Base-by-base conservation (phyloP, 495 filamentous ascomycete species). In the Lasiosphaeria ovina region DNA sequence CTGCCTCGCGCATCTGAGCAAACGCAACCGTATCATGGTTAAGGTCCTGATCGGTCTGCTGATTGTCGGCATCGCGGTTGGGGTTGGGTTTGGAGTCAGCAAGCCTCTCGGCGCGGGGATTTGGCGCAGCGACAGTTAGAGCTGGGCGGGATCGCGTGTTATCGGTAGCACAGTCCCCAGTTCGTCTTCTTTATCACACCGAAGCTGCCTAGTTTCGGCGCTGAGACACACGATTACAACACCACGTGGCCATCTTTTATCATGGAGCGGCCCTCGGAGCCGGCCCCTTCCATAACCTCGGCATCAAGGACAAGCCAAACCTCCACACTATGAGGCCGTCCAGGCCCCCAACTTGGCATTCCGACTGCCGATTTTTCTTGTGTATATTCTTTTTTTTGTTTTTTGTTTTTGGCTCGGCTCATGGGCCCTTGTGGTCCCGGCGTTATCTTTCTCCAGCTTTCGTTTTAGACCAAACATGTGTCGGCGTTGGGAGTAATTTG, bases 51-150 rank as follows among this genome's bases (percentile, higher is more conserved):
- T 80, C 56, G 71, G 70, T 34, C 40, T 81, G 35, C 63, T 80
- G 12, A 68, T 82, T 44, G 61, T 81, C 58, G 78, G 76, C 53
- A 68, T 78, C 54, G 79, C 77, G 12, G 73, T 81, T 17, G 77
- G 67, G 45, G 75, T 81, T 7, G 78, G 79, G 35, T 68, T 80
- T 51, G 78, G 79, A 51, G 69, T 81, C 63, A 81, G 79, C 72
- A 81, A 79, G 64, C 74, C 77, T 3, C 70, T 80, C 3, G 76
- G 77, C 33, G 77, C 78, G 7, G 72, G 70, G 34, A 76, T 79
- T 62, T 81, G 77, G 77, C 65, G 62, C 50, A 72, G 67, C 67
- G 64, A 69, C 52, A 67, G 60, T 17, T 66, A 72, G 38, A 70
- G 69, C 51, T 66, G 48, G 64, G 61, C 51, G 45, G 44, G 34